A percentile compares a stretch with the other conserved stretches of the same genome.
Conservation (phyloP, 2,329 filamentous ascomycete genomes). For the Nothophaeocryptopus gaeumannii region DNA sequence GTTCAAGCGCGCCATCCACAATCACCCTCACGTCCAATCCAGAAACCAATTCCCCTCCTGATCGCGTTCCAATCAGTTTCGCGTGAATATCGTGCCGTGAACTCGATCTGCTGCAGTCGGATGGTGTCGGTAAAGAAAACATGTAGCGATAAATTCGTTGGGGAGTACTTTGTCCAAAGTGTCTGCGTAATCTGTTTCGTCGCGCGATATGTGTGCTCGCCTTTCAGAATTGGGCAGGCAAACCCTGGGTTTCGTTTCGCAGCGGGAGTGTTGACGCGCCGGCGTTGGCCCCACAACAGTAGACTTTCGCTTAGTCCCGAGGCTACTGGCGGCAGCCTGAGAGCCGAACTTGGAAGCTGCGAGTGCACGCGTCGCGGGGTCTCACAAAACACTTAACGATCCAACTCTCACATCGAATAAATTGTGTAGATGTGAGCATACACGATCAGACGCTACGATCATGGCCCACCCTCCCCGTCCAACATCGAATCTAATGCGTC, state of each 20-base stretch:
- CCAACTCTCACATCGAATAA: conserved; percentile 1
- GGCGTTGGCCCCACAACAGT: conserved; percentile 2
- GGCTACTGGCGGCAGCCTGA: too few relatives aligned
- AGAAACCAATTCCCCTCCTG: too few relatives aligned
- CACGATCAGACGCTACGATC: neutral
- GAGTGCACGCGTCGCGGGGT: conserved; percentile 3
- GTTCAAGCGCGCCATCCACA: conserved; percentile 73
- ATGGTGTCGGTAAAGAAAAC: too few relatives aligned
- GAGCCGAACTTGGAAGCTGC: neutral
- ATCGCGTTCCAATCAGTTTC: too few relatives aligned
- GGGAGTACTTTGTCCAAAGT: too few relatives aligned
- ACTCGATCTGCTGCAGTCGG: too few relatives aligned
- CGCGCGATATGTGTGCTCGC: too few relatives aligned
- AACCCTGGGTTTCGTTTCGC: too few relatives aligned
- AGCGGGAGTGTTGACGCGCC: conserved; percentile 1
- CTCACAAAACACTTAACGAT: neutral
- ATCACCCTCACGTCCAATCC: neutral
- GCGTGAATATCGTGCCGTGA: too few relatives aligned
- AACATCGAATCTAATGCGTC: conserved; percentile 46
- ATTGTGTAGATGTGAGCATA: neutral
- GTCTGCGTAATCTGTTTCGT: neutral
- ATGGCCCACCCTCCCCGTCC: conserved; percentile 43
- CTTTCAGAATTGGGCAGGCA: too few relatives aligned
- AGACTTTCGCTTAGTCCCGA: conserved; percentile 3
- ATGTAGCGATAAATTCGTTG: too few relatives aligned